A percentile compares a stretch with the other conserved stretches of the same genome.
These are phyloP conservation scores for Fusarium concolor DNA, from an alignment of 2,329 filamentous ascomycete species.

Conservation along the genomic window DNA sequence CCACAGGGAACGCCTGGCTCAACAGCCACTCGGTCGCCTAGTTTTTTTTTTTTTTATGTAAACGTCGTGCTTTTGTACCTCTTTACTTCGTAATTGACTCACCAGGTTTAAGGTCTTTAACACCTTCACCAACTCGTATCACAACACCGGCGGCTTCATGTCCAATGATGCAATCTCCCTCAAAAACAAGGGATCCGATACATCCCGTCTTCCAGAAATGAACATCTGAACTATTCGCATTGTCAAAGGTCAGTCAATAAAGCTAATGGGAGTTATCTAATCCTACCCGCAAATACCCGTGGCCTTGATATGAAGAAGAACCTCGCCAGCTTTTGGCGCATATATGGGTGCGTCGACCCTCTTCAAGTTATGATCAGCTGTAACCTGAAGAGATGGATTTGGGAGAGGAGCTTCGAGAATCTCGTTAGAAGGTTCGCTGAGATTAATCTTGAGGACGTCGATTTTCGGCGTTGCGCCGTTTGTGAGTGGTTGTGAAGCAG, in stretches of 20 bases:
- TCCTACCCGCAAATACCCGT: conserved; percentile 72
- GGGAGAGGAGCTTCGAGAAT: conserved; percentile 48
- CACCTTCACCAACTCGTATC: conserved; percentile 65
- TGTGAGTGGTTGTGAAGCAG: conserved; percentile 29
- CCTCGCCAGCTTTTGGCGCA: conserved; percentile 65
- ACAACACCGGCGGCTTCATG: conserved; percentile 74
- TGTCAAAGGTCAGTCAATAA: conserved; percentile 1
- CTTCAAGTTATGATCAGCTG: conserved; percentile 69
- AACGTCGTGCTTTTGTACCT: background rate
- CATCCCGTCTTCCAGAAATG: conserved; percentile 75
- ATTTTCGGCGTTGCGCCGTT: conserved; percentile 12
- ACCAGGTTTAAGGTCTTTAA: conserved; percentile 62
- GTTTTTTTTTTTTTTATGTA: background rate
- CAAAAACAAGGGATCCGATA: conserved; percentile 72
- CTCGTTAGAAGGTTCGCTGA: conserved; percentile 15
- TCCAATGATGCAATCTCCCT: conserved; percentile 73
- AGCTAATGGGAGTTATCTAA: conserved; percentile 4
- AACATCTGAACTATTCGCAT: conserved; percentile 66
- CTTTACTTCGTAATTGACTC: background rate
- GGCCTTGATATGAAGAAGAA: conserved; percentile 70
- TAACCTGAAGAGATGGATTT: conserved; percentile 56
- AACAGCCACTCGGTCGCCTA: conserved; percentile 73
- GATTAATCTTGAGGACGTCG: conserved; percentile 36
- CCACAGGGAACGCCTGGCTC: conserved; percentile 75
- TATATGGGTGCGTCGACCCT: conserved; percentile 67